Evolutionary conservation across 1,284 basidiomycete species (phyloP).

Genomic region (Cryptococcus deneoformans): DNA sequence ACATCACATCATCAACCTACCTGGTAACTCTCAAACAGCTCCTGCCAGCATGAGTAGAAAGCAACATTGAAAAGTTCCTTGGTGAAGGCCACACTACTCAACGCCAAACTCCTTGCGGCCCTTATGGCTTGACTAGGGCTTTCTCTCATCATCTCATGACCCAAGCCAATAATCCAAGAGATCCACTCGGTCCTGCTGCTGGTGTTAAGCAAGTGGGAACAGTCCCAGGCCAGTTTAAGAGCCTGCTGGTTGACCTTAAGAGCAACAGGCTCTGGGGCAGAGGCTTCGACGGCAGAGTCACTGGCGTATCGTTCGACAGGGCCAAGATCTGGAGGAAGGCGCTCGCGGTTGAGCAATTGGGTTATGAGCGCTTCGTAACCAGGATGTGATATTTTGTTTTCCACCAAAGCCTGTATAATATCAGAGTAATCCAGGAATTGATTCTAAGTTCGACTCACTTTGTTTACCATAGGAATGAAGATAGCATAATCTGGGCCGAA

Average conservation of each 20-base stretch:
- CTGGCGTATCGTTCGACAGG: constrained; percentile 50
- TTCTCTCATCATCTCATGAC: constrained; percentile 97
- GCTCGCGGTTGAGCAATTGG: constrained; percentile 89
- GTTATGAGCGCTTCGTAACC: constrained; percentile 85
- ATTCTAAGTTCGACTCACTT: constrained; percentile 56
- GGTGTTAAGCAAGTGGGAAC: constrained; percentile 67
- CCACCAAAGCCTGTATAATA: constrained; percentile 63
- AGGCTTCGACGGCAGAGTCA: constrained; percentile 29
- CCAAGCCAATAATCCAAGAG: constrained; percentile 92
- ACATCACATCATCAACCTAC: constrained; percentile 50
- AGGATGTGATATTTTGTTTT: constrained; percentile 76
- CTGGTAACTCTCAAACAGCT: constrained; percentile 94
- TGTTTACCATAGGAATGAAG: constrained; percentile 95
- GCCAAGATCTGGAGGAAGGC: constrained; percentile 64
- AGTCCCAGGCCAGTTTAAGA: constrained; percentile 96
- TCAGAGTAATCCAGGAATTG: neutral
- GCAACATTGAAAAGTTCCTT: constrained; percentile 98
- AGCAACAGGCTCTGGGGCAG: constrained; percentile 67
- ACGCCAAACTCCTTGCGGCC: constrained; percentile 91
- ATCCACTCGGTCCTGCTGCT: constrained; percentile 90
- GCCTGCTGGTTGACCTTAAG: constrained; percentile 97
- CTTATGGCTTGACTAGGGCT: constrained; percentile 96
- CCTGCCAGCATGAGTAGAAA: constrained; percentile 97
- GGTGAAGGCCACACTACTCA: constrained; percentile 86
- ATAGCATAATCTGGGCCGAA: constrained; percentile 96